A percentile compares a stretch with the other conserved stretches of the same genome.
These are phyloP conservation scores for Collybiopsis luxurians DNA, from an alignment of 768 basidiomycete species.

Conservation along the genomic window DNA sequence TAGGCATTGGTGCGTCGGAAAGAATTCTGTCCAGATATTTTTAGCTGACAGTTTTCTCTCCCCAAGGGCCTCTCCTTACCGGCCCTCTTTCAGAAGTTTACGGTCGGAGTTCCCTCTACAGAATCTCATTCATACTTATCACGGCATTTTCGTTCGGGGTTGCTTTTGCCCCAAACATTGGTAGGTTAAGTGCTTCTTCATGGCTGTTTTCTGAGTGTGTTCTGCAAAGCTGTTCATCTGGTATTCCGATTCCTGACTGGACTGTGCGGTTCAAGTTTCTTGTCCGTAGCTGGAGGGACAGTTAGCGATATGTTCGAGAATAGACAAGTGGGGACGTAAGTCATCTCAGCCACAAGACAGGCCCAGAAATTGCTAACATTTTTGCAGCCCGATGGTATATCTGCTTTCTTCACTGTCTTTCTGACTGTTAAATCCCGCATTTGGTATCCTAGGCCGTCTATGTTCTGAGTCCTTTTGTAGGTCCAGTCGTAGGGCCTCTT, in stretches of 20 bases:
- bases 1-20: slow-evolving; percentile 31
- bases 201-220: not conserved
- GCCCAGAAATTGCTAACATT: not conserved
- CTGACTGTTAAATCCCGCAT: not conserved
- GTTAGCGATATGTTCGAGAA: slow-evolving; percentile 57
- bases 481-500: slow-evolving; percentile 53
- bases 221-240: slow-evolving; percentile 51
- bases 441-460: slow-evolving; percentile 52
- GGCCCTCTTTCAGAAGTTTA: slow-evolving; percentile 57
- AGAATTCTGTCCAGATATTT: too few relatives aligned
- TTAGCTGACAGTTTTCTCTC: too few relatives aligned
- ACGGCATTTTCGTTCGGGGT: slow-evolving; percentile 70
- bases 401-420: not conserved
- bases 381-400: not conserved
- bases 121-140: slow-evolving; percentile 55
- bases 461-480: slow-evolving; percentile 51
- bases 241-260: slow-evolving; percentile 56
- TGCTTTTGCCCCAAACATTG: slow-evolving; percentile 67
- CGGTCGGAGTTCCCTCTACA: slow-evolving; percentile 65
- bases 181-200: slow-evolving; percentile 29
- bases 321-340: slow-evolving; percentile 56
- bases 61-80: slow-evolving; percentile 46
- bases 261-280: slow-evolving; percentile 52
- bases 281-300: slow-evolving; percentile 57
- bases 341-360: slow-evolving; percentile 1